Evolutionary conservation across 371 early-diverging fungal species (phyloP).

Genomic region (Rhizopus sp.): DNA sequence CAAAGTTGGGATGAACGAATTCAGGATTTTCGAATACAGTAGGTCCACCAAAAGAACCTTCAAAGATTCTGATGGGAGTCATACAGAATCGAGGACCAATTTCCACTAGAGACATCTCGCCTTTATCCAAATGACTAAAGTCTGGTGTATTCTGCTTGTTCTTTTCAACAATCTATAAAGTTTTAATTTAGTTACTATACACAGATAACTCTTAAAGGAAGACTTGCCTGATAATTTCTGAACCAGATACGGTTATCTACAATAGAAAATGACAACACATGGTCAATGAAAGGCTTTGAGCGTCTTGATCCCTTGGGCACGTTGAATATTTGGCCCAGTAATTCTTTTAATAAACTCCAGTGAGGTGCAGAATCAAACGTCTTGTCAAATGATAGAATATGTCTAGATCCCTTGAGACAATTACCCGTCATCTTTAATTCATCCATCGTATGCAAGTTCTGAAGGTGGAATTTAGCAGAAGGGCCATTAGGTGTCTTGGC

Average conservation of each 20-base stretch:
- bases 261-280: slow-evolving; percentile 88
- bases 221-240: slow-evolving; percentile 88
- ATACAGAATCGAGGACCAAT: slow-evolving; percentile 97
- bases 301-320: slow-evolving; percentile 87
- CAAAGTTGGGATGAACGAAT: slow-evolving; percentile 80
- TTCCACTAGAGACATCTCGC: slow-evolving; percentile 86
- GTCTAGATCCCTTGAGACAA: slow-evolving; percentile 95
- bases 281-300: slow-evolving; percentile 96
- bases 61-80: slow-evolving; percentile 91
- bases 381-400: slow-evolving; percentile 91
- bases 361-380: slow-evolving; percentile 87
- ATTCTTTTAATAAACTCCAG: slow-evolving; percentile 84
- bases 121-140: slow-evolving; percentile 58
- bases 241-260: slow-evolving; percentile 93
- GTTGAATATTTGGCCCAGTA: slow-evolving; percentile 88
- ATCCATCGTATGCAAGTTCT: slow-evolving; percentile 98
- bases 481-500: slow-evolving; percentile 95
- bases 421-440: slow-evolving; percentile 98
- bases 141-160: slow-evolving; percentile 54
- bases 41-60: slow-evolving; percentile 91
- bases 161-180: slow-evolving; percentile 54
- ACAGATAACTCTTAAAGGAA: background rate
- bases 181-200: slow-evolving; percentile 8
- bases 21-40: slow-evolving; percentile 90
- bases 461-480: slow-evolving; percentile 92